Percentiles rank a stretch among this genome's conserved stretches.
phyloP scores from a whole-genome alignment of 306 rosid genomes.

The Fragaria iinumae region DNA sequence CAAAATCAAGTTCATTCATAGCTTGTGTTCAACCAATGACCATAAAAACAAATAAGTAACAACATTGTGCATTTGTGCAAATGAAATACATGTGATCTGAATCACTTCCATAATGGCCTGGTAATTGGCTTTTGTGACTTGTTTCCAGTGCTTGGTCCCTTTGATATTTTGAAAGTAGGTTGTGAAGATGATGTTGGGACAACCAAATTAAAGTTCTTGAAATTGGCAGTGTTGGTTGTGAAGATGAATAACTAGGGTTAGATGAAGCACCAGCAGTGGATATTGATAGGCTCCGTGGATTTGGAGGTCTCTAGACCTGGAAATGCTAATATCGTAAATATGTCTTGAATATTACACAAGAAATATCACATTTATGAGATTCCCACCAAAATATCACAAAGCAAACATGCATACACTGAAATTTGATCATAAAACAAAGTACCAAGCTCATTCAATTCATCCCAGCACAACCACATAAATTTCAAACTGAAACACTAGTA shows the following conservation, averaged over 20 bases:
- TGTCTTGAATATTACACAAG: background rate
- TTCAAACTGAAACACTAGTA: too few species aligned
- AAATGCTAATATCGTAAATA: too few species aligned
- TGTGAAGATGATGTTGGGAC: background rate
- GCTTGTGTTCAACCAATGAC: background rate
- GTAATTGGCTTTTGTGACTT: background rate
- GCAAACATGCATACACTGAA: background rate
- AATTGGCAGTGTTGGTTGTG: background rate
- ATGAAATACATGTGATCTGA: too few species aligned
- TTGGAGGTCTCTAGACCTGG: background rate
- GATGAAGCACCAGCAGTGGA: background rate
- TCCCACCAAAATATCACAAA: too few species aligned
- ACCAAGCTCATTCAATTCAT: too few species aligned
- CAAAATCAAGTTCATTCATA: background rate
- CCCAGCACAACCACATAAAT: too few species aligned
- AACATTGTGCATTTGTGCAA: background rate
- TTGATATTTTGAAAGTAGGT: background rate
- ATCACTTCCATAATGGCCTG: background rate
- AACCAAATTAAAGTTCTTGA: background rate
- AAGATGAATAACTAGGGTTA: background rate
- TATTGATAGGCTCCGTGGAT: background rate
- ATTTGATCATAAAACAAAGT: too few species aligned
- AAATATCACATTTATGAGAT: background rate
- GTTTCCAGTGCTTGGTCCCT: background rate
- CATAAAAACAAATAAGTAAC: too few species aligned